Percentiles rank a stretch among this genome's conserved stretches.
These are phyloP conservation scores for Metarhizium anisopliae DNA, from an alignment of 2,329 filamentous ascomycete genomes.

Conservation along the genomic window DNA sequence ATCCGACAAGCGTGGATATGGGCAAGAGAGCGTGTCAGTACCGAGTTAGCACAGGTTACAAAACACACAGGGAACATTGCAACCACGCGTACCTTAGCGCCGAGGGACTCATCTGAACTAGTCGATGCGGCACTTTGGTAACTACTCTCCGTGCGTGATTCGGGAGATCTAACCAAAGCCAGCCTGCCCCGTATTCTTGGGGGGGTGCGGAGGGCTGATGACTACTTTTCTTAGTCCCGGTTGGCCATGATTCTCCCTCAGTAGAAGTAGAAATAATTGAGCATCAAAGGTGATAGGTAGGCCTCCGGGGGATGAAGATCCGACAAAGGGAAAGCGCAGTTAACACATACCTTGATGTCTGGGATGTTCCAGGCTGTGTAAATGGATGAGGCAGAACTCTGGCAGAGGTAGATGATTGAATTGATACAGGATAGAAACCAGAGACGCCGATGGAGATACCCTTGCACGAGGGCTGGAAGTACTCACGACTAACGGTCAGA, in stretches of 20 bases:
- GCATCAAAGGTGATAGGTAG: not conserved
- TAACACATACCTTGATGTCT: not conserved
- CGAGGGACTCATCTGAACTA: constrained; percentile 9
- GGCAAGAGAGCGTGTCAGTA: constrained; percentile 9
- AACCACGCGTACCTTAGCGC: constrained; percentile 7
- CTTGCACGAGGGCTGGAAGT: not conserved
- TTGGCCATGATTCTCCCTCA: not conserved
- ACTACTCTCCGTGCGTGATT: constrained; percentile 4
- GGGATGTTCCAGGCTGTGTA: not conserved
- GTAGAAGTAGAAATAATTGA: not conserved
- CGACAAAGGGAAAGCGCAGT: not conserved
- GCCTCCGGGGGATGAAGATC: not conserved
- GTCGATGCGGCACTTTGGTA: constrained; percentile 6
- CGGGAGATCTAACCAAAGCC: constrained; percentile 3
- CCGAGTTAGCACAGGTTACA: constrained; percentile 1
- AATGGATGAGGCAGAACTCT: not conserved
- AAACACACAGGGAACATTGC: not conserved
- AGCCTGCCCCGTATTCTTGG: constrained; percentile 2
- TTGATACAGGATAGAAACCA: not conserved
- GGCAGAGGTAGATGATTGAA: not conserved
- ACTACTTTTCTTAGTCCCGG: not conserved
- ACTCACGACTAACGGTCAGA: constrained; percentile 1
- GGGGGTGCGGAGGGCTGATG: not conserved
- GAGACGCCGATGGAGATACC: not conserved
- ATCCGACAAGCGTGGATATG: constrained; percentile 7